phyloP scores from a whole-genome alignment of 176 grass and related monocot genomes.

The Carex scoparia region DNA sequence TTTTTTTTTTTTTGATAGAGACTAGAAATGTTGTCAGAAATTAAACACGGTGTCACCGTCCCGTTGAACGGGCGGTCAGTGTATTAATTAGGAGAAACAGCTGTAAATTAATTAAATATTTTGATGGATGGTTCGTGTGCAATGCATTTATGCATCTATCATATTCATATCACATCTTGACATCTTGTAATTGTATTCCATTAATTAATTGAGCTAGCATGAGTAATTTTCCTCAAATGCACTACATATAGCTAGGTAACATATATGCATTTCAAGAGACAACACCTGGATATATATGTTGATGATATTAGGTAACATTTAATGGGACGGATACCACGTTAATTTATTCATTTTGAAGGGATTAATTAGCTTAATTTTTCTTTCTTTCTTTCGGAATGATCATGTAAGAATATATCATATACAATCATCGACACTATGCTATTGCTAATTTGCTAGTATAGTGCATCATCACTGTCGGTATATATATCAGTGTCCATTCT shows the following conservation, averaged over 20 bases:
- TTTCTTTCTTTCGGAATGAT: not conserved
- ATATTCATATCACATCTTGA: too few species aligned
- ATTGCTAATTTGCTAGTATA: too few species aligned
- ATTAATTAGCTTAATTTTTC: not conserved
- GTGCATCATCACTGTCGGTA: too few species aligned
- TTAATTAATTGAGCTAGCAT: not conserved
- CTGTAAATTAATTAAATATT: not conserved
- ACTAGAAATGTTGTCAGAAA: not conserved
- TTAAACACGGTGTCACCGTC: not conserved
- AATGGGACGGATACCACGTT: not conserved
- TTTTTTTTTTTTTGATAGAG: not conserved
- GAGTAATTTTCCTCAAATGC: not conserved
- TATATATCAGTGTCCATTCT: too few species aligned
- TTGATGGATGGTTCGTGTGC: not conserved
- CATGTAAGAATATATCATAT: not conserved
- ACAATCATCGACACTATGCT: not conserved
- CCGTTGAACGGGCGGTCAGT: conserved; percentile 3
- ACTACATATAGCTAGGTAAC: not conserved
- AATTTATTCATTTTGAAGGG: not conserved
- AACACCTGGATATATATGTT: not conserved
- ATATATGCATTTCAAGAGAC: not conserved
- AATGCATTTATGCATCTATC: not conserved
- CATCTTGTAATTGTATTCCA: not conserved
- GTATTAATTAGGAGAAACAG: not conserved
- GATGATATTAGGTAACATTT: not conserved